Evolutionary conservation across 2,329 filamentous ascomycete genomes (phyloP), one percentile per base, ranked within the genome.

Genomic region (Lasiodiplodia sp.): DNA sequence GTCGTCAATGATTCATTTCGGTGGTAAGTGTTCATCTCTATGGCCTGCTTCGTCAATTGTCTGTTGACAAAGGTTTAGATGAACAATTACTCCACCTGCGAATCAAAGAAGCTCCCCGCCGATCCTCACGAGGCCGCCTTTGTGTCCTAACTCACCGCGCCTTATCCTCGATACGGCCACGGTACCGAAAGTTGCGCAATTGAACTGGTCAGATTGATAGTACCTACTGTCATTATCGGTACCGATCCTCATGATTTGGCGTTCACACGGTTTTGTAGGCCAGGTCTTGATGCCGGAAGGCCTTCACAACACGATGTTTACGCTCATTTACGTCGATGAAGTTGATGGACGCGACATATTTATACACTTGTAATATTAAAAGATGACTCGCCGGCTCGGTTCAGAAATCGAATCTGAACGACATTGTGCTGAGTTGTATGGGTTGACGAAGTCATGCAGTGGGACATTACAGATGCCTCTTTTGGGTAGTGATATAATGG

Each of bases 141-240:
- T 64, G 34, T 31, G 47, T 28, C 60, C 31, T 64, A 12, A 28
- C 52, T 31, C 60, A 28, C n/a, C 47, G 47, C 16, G 60, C 47
- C 18, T 47, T 64, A 12, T 52, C 60, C 28, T 52, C 60, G 14
- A 37, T 64, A 21, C 25, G 25, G 6, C 28, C 60, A 6, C 60
- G 31, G 16, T 64, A 64, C 47, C 51, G 44, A 16, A 64, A 52
- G 38, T 38, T 64, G 14, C 60, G 60, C 38, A 63, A 25, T 16
- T 51, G 40, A 28, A 16, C 40, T 23, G 44, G 25, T 6, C 51
- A 60, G 18, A 18, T 25, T 2, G 2, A 7, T n/a, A 10, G 23
- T 2, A n/a, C 44, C n/a, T 47, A 7, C 2, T 14, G 44, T 11
- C 8, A 4, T 47, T n/a, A 7, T 16, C 7, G 16, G 14, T 44